Evolutionary conservation across 345 rosid species (phyloP).

Genomic region (Dovyalis caffra): DNA sequence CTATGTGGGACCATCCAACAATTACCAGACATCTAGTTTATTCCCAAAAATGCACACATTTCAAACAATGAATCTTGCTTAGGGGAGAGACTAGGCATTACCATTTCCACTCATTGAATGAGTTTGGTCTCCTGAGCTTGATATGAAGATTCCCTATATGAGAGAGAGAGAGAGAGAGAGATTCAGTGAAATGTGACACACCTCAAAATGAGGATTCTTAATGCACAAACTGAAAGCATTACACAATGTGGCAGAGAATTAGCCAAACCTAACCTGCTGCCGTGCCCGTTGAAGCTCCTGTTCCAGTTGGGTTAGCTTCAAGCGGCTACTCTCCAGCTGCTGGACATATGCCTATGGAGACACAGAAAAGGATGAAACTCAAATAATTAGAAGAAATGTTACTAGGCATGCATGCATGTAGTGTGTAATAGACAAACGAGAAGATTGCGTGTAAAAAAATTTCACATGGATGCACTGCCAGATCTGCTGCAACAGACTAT

Average conservation of each 20-base stretch:
- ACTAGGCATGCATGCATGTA: neutral
- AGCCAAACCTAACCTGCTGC: conserved; percentile 67
- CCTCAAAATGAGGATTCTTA: neutral
- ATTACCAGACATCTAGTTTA: neutral
- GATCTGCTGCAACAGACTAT: neutral
- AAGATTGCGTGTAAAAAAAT: neutral
- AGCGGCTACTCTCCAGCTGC: conserved; percentile 93
- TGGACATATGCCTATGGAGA: conserved; percentile 87
- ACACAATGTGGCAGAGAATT: conserved; percentile 7
- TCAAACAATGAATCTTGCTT: neutral
- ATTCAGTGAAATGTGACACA: conserved; percentile 3
- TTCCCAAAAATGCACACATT: neutral
- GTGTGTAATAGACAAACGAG: neutral
- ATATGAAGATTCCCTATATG: conserved; percentile 82
- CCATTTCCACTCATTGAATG: conserved; percentile 97
- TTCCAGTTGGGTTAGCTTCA: conserved; percentile 93
- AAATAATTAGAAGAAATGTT: neutral
- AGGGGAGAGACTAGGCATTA: conserved; percentile 24
- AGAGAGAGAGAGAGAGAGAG: too few species aligned
- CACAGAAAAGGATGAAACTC: conserved; percentile 12
- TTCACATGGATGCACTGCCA: neutral
- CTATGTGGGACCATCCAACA: neutral
- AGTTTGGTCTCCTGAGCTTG: conserved; percentile 93
- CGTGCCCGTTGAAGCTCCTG: conserved; percentile 99
- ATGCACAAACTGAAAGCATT: neutral